Evolutionary conservation across 495 filamentous ascomycete species (phyloP), one percentile per base, ranked within the genome.

Genomic region (Poronia punctata): DNA sequence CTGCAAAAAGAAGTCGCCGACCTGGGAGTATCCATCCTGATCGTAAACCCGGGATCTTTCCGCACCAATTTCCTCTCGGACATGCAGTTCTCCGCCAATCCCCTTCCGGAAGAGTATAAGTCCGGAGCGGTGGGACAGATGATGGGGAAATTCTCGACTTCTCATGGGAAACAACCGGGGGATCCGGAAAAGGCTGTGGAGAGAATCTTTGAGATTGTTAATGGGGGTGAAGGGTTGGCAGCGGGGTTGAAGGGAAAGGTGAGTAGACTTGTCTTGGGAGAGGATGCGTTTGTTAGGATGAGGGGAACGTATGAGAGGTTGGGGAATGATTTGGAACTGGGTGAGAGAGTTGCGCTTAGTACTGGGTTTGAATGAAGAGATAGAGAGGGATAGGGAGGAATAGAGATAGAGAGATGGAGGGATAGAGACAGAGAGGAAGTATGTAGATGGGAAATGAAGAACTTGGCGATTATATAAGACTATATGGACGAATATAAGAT

Each of bases 11-110:
- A 76, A 40, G 37, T 75, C 3, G 53, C 50, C 4, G 52, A 57
- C 0, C 65, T 74, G 32, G 54, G 55, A 15, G 57, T 75, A 15
- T 33, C 54, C 0, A 57, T 50, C 3, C 45, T 59, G 1, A 44
- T 61, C 10, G 53, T 75, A 10, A 69, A 73, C 47, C 72, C 68
- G 5, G 68, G 66, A 17, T 49, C 45, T 12, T 61, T 59, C 45
- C 52, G 58, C n/a, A 61, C 58, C 16, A 49, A 53, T 18, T 59
- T 56, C 48, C 53, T 49, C 1, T 30, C 46, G 3, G 49, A 53
- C 7, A 7, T 49, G 3, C 32, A 24, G 18, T 33, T 32, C 7
- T 38, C 49, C 7, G 37, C 36, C 7, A 39, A 38, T 1, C 41
- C 52, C 25, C 23, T 53, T n/a, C 46, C 52, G 7, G 19, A 19